Percentiles rank a stretch among this genome's conserved stretches.
phyloP scores from a whole-genome alignment of 2,329 filamentous ascomycete genomes.

The Sarocladiaceae sp. region DNA sequence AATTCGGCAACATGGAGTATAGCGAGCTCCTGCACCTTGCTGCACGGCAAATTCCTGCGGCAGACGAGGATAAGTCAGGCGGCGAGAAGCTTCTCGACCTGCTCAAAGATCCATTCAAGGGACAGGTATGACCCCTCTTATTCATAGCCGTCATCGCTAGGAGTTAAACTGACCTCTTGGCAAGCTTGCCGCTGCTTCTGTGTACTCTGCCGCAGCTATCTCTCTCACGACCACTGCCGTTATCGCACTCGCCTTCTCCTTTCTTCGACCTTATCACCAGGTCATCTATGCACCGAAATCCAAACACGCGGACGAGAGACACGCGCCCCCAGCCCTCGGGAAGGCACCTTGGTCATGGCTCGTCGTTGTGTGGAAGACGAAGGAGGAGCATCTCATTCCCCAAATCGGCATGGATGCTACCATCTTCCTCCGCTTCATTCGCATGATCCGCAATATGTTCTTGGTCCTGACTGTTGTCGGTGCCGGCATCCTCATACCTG shows the following conservation, averaged over 20 bases:
- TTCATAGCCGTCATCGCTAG: background rate
- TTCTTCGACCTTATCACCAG: conserved; percentile 84
- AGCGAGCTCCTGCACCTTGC: conserved; percentile 11
- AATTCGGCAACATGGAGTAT: conserved; percentile 8
- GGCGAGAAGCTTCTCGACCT: conserved; percentile 41
- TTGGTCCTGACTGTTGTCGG: conserved; percentile 64
- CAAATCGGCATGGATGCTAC: conserved; percentile 86
- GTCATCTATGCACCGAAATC: conserved; percentile 91
- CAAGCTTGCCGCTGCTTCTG: conserved; percentile 38
- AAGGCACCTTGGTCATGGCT: conserved; percentile 89
- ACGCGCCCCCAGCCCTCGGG: conserved; percentile 78
- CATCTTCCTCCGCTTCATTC: conserved; percentile 79
- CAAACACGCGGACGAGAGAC: conserved; percentile 85
- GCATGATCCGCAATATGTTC: conserved; percentile 93
- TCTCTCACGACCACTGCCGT: conserved; percentile 69
- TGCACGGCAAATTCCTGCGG: conserved; percentile 9
- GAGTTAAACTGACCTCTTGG: background rate
- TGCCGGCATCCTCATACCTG: conserved; percentile 70
- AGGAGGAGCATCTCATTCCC: conserved; percentile 70
- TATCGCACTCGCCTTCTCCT: conserved; percentile 76
- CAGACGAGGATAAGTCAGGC: conserved; percentile 19
- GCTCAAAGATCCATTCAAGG: conserved; percentile 44
- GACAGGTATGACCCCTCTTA: conserved; percentile 29
- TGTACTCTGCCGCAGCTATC: conserved; percentile 73
- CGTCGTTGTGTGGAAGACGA: conserved; percentile 67